Base-by-base conservation (phyloP, 2,329 filamentous ascomycete genomes). In the Truncatella angustata region DNA sequence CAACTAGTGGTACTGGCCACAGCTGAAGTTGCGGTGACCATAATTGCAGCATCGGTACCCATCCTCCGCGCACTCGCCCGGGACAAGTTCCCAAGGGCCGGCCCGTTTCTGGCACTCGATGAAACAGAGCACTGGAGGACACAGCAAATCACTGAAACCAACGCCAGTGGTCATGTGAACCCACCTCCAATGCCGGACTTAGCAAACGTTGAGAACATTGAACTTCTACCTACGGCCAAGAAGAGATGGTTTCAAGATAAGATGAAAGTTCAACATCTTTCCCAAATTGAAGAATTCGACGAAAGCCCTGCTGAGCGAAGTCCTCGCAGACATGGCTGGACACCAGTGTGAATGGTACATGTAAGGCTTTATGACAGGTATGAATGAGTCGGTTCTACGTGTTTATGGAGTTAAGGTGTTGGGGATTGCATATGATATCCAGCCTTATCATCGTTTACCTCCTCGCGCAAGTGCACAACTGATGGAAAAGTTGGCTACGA, bases 1-100 rank as follows among this genome's bases (percentile, higher is more conserved):
- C 57, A 58, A 10, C 56, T 59, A 1, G 44, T 49, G n/a, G 46
- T 58, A 9, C 49, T 59, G 12, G 53, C 55, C 3, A 50, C 52
- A 12, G 64, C 66, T 18, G 66, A 67, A 43, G 60, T 59, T 5
- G 57, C 62, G 14, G 54, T 67, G 16, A 63, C 65, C 9, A 67
- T 68, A 42, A 65, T 68, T 48, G 63, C 66, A 1, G 59, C 65
- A 5, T 66, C 60, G 6, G 61, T 68, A 7, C 65, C 65, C 1
- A 60, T 63, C 5, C 56, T 68, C 11, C 60, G 65, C 6, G 63
- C 61, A 5, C 49, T 67, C 20, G 51, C 57, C 16, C 49, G 57
- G 28, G 54, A 59, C 49, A 58, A 49, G 20, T 14, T 49, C 12
- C 34, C 32, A 9, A 26, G 21, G 4, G 21, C 45, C 12, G 34